Base-by-base conservation (phyloP, 345 rosid genomes). In the Excoecaria cochinchinensis region DNA sequence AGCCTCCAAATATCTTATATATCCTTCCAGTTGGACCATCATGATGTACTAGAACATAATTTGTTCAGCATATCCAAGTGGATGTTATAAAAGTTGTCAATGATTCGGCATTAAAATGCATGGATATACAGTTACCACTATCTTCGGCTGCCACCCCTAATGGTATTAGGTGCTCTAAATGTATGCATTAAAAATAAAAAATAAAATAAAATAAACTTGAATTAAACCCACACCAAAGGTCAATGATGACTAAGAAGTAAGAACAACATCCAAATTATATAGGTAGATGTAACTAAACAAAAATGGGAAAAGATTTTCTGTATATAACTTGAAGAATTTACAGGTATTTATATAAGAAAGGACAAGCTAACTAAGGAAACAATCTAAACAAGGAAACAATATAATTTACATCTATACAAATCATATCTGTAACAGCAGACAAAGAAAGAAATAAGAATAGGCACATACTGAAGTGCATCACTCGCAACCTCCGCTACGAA, bases 401-500 rank as follows among this genome's bases (percentile, higher is more conserved):
- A n/a, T n/a, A n/a, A n/a, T n/a, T n/a, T n/a, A n/a, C n/a, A n/a
- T n/a, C n/a, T n/a, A n/a, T n/a, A n/a, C n/a, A n/a, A n/a, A n/a
- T n/a, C n/a, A n/a, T n/a, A n/a, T n/a, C n/a, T n/a, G n/a, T n/a
- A n/a, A n/a, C n/a, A n/a, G n/a, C 2, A 11, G 31, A 31, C 31
- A 24, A 21, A 25, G 4, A 4, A 68, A 8, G 6, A 6, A 50
- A 15, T 4, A 8, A 31, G 48, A 21, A 22, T 25, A 19, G 15
- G 42, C 53, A 76, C 92, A 70, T 89, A 94, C 96, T 85, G 92
- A 73, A 95, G 96, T 40, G 99, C 94, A 61, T 95, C 96, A 10
- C 82, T 85, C 60, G 98, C 99, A 79, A 95, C 95, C 82, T 95
- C 99, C 11, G 98, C 80, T 73, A 95, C 93, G 25, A 93, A 95